Base-by-base conservation (phyloP, 495 filamentous ascomycete genomes). In the Aspergillus ostianus region DNA sequence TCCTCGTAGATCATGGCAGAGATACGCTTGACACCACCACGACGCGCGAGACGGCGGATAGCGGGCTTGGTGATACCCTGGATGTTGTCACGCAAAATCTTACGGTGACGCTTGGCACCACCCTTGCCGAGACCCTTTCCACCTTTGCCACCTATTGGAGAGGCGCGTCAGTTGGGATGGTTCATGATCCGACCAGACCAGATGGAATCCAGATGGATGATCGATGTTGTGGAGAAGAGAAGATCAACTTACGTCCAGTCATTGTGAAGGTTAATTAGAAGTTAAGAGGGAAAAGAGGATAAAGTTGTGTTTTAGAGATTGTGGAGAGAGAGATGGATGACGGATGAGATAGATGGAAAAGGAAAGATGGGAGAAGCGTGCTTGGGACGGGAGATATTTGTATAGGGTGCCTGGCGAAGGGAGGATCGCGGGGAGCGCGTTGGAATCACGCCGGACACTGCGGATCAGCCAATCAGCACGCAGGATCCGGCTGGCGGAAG, bases 21-120 rank as follows among this genome's bases (percentile, higher is more conserved):
- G 83, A 99, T 99, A 97, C 95, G 94, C 91, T 99, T 97, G 84
- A 97, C 93, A 92, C 93, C 93, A 82, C 93, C 93, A 91, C 93
- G 92, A 78, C 93, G 92, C 60, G 94, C 94, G 78, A 99, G 94
- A 95, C 94, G 95, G 77, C 94, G 92, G 84, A 99, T 99, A 75
- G 94, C 94, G 77, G 94, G 94, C 91, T 99, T 99, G 78, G 94
- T 99, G 80, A 99, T 99, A 85, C 94, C 94, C 83, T 87, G 87
- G 76, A 89, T 86, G 89, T 97, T 98, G 89, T 98, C 94, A 82
- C 93, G 91, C 76, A 98, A 87, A 81, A 98, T 97, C 90, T 98
- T 98, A 72, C 94, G 88, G 79, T 97, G 92, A 79, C 86, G 86
- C 85, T 89, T 89, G 71, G 86, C 86, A 66, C 86, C 86, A 80